Conservation (phyloP, 768 basidiomycete species). For the Russula sp. region DNA sequence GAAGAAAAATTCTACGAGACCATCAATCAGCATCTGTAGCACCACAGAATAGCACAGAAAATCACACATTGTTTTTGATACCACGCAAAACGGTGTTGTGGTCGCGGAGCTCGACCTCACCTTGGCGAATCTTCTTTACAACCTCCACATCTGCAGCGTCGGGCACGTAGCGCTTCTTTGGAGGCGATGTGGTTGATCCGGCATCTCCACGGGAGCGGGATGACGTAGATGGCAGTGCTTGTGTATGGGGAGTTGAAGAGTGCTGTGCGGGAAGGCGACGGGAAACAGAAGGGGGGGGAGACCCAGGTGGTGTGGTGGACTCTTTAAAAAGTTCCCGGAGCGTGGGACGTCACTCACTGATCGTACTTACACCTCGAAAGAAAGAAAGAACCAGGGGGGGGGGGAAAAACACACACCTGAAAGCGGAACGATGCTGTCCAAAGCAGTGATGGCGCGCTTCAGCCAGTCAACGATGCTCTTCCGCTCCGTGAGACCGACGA, state of each 20-base stretch:
- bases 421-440: constrained; percentile 45
- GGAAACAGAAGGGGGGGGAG: constrained; percentile 31
- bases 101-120: constrained; percentile 75
- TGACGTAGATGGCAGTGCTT: constrained; percentile 15
- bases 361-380: not conserved
- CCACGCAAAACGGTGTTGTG: constrained; percentile 80
- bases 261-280: constrained; percentile 10
- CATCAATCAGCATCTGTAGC: not conserved
- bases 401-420: constrained; percentile 33
- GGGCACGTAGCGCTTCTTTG: constrained; percentile 74
- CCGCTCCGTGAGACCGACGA: constrained; percentile 84
- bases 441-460: constrained; percentile 45
- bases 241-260: constrained; percentile 22
- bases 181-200: constrained; percentile 28
- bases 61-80: constrained; percentile 70
- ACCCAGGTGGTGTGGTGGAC: constrained; percentile 56
- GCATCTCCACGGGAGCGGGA: constrained; percentile 17
- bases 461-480: constrained; percentile 84
- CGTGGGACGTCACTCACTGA: not conserved
- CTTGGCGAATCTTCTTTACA: constrained; percentile 76
- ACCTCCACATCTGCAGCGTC: constrained; percentile 73
- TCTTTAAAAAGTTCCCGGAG: constrained; percentile 24
- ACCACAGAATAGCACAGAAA: not conserved
- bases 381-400: not conserved
- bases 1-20: constrained; percentile 68